A percentile compares a stretch with the other conserved stretches of the same genome.
phyloP scores from a whole-genome alignment of 257 asterid species.

The Paulownia fortunei region DNA sequence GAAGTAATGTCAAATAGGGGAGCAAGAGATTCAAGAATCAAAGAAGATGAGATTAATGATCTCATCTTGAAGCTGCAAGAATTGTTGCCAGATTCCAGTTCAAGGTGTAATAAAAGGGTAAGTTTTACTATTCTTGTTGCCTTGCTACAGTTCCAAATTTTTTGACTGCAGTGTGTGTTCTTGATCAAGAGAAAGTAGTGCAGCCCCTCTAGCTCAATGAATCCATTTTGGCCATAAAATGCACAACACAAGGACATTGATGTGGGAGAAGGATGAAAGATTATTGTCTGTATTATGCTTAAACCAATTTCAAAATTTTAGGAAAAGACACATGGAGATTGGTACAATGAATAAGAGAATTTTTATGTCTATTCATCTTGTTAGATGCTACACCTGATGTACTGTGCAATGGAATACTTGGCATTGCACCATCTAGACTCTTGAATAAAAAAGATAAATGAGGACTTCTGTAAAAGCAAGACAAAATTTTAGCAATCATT shows the following conservation, averaged over 20 bases:
- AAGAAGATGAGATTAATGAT: slow-evolving; percentile 67
- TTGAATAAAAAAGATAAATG: neutral
- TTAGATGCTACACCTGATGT: too few species aligned
- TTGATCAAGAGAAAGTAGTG: neutral
- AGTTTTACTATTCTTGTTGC: neutral
- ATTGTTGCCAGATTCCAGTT: slow-evolving; percentile 56
- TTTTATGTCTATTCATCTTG: neutral
- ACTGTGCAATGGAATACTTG: too few species aligned
- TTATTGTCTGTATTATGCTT: neutral
- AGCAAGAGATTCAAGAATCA: slow-evolving; percentile 46
- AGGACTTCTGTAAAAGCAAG: neutral
- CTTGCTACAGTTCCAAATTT: neutral
- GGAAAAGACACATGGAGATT: slow-evolving; percentile 10
- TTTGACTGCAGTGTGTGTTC: neutral
- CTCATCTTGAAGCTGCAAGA: slow-evolving; percentile 60
- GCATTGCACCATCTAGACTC: too few species aligned
- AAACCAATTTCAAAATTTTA: neutral
- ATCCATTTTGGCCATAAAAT: too few species aligned
- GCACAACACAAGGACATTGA: neutral
- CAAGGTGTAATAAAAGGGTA: slow-evolving; percentile 52
- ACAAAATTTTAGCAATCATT: slow-evolving; percentile 8
- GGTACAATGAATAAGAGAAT: neutral
- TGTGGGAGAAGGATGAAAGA: neutral
- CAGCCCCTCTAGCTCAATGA: neutral
- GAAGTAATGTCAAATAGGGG: slow-evolving; percentile 59